Evolutionary conservation across 176 grass and related monocot species (phyloP), one percentile per base, ranked within the genome.

Genomic region (Aegilops umbellulata): DNA sequence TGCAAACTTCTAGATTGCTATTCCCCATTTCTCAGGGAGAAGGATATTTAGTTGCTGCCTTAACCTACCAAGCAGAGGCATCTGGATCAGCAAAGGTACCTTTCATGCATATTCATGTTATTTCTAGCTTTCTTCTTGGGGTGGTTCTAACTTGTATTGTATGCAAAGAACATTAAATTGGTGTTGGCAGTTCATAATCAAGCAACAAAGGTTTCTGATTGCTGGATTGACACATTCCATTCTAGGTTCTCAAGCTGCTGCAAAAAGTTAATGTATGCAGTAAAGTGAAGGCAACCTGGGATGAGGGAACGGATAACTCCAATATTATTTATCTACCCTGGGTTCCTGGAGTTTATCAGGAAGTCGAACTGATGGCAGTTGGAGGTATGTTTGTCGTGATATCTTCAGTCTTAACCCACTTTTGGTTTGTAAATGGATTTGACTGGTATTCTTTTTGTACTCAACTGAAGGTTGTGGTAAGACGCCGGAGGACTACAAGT

Each of bases 211-310:
- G 65, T 78, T 90, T 95, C 64, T 93, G 27, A 70, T 76, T 83
- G 24, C 32, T 27, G 92, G 60, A 81, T 86, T 64, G n/a, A 15
- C 19, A 27, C 65, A 81, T 87, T 65, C 25, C 72, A 84, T 90
- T 76, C 23, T 90, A 98, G 97, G 90, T 91, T 90, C 90, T 98
- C 39, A 86, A 90, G 72, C 84, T 92, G 75, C 82, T 87, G 58
- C 97, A 98, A 84, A 88, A 95, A 88, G 76, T 98, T 89, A 94
- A 95, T 81, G 97, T 98, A 51, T 98, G 97, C 77, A 87, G 74
- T 75, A 98, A 94, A 90, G 94, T 98, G 44, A 92, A 94, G 69
- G 70, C 95, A 79, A 88, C 84, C 47, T 94, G 93, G 88, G 92
- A 89, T 80, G 86, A 83, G 76, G 76, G 47, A 84, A 83, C 67